A percentile compares a stretch with the other conserved stretches of the same genome.
Conservation (phyloP, 352 stramenopile genomes). For the Discostella stelligera region DNA sequence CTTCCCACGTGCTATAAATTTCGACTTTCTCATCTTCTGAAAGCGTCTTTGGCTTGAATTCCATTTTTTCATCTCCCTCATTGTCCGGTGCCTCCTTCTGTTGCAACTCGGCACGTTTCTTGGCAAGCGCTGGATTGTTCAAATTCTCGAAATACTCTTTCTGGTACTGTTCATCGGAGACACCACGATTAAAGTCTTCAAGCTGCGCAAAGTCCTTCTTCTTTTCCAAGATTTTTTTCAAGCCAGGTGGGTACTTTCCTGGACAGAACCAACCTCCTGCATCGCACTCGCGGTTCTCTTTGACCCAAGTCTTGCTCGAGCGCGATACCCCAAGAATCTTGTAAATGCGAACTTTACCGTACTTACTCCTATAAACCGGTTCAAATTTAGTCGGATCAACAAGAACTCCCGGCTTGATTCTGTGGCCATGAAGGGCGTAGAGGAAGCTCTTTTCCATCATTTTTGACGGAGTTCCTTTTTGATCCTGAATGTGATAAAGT, state of each 20-base stretch:
- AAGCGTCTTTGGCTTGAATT: constrained; percentile 30
- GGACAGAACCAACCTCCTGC: constrained; percentile 77
- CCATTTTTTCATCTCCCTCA: constrained; percentile 1
- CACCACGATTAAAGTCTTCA: constrained; percentile 79
- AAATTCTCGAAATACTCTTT: constrained; percentile 76
- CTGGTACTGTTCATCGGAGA: constrained; percentile 72
- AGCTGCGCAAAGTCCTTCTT: constrained; percentile 80
- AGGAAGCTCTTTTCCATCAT: constrained; percentile 69
- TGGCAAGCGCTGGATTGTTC: constrained; percentile 66
- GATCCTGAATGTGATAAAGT: constrained; percentile 42
- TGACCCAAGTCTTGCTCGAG: constrained; percentile 81
- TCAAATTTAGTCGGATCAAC: constrained; percentile 61
- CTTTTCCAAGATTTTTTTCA: constrained; percentile 65
- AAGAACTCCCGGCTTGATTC: constrained; percentile 46
- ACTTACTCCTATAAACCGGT: constrained; percentile 69
- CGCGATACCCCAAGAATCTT: constrained; percentile 81
- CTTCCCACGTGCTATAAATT: constrained; percentile 79
- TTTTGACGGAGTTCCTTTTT: constrained; percentile 56
- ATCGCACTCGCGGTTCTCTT: constrained; percentile 79
- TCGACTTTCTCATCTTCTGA: constrained; percentile 60
- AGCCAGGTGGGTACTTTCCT: constrained; percentile 76
- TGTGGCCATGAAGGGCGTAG: constrained; percentile 77
- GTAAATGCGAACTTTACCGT: constrained; percentile 82
- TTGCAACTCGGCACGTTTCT: constrained; percentile 33
- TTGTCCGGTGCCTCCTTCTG: constrained; percentile 6